Percentiles rank a stretch among this genome's conserved stretches.
Evolutionary conservation across 495 filamentous ascomycete species (phyloP).

Genomic region (Trichodelitschia bisporula): DNA sequence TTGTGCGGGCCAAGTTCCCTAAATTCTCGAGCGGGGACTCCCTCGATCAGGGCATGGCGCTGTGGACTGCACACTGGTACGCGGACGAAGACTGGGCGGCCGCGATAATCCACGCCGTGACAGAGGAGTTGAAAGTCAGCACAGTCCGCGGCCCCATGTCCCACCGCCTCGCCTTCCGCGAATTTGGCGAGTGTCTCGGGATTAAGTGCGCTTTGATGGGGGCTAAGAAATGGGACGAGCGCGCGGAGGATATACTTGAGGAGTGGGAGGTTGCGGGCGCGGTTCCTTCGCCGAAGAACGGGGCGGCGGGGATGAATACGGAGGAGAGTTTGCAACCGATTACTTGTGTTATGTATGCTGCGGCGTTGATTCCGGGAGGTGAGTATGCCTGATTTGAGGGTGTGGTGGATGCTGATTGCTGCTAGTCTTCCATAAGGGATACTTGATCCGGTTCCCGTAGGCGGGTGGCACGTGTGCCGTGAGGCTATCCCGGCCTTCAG

Average conservation of each 20-base stretch:
- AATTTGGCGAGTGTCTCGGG: conserved; percentile 35
- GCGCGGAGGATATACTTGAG: conserved; percentile 22
- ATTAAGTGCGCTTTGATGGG: conserved; percentile 19
- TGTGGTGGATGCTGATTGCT: too few relatives aligned
- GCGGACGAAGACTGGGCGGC: conserved; percentile 26
- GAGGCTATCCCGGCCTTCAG: too few relatives aligned
- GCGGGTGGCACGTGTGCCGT: too few relatives aligned
- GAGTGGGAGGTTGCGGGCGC: conserved; percentile 28
- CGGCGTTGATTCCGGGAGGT: conserved; percentile 37
- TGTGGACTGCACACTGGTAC: conserved; percentile 39
- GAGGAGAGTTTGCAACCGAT: conserved; percentile 23
- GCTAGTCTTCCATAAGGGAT: too few relatives aligned
- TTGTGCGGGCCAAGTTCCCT: conserved; percentile 26
- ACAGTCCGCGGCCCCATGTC: conserved; percentile 13
- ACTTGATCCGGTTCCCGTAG: too few relatives aligned
- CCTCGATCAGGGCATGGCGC: conserved; percentile 38
- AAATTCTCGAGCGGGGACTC: conserved; percentile 26
- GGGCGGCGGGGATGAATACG: background rate
- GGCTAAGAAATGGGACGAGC: conserved; percentile 7
- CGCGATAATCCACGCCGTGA: conserved; percentile 16
- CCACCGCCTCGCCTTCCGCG: conserved; percentile 32
- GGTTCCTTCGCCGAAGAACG: conserved; percentile 15
- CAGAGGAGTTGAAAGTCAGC: conserved; percentile 20
- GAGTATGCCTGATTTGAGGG: background rate
- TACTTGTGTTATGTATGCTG: conserved; percentile 39